Conservation (phyloP, 176 grass and related monocot genomes). For the Aegilops bicornis region DNA sequence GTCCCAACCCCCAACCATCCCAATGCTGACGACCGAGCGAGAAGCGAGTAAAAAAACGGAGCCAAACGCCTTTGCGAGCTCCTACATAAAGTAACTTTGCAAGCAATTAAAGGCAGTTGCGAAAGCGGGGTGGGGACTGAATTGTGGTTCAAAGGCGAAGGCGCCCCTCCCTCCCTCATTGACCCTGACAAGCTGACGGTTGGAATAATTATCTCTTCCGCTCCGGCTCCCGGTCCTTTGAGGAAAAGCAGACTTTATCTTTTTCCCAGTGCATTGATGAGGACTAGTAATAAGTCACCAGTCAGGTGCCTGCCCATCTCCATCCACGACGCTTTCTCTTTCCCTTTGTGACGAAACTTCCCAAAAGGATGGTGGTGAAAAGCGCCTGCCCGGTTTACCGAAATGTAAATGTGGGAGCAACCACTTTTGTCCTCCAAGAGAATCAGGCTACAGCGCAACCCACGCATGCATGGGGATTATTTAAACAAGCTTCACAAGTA, state of each 20-base stretch:
- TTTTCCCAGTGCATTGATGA: slow-evolving; percentile 23
- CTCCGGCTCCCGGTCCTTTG: slow-evolving; percentile 19
- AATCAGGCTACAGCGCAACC: not conserved
- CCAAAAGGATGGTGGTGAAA: slow-evolving; percentile 39
- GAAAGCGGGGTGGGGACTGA: not conserved
- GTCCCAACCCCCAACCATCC: slow-evolving; percentile 25
- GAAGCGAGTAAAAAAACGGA: not conserved
- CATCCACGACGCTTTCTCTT: not conserved
- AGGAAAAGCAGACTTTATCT: slow-evolving; percentile 4
- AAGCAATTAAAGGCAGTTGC: slow-evolving; percentile 15
- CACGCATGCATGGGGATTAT: too few relatives aligned
- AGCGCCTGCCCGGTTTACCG: not conserved
- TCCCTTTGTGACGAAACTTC: slow-evolving; percentile 25
- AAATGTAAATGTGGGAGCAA: slow-evolving; percentile 6
- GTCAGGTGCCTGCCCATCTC: slow-evolving; percentile 32
- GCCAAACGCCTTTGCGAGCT: not conserved
- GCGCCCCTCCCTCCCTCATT: not conserved
- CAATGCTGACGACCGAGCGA: not conserved
- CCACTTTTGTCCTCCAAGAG: not conserved
- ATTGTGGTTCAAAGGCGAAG: not conserved
- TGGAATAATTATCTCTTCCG: slow-evolving; percentile 42
- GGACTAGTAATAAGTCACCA: slow-evolving; percentile 1
- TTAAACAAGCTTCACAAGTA: not conserved
- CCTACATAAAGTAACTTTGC: slow-evolving; percentile 24
- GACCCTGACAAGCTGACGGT: slow-evolving; percentile 39